phyloP scores from a whole-genome alignment of 768 basidiomycete genomes.

The Sarcomyxa edulis region DNA sequence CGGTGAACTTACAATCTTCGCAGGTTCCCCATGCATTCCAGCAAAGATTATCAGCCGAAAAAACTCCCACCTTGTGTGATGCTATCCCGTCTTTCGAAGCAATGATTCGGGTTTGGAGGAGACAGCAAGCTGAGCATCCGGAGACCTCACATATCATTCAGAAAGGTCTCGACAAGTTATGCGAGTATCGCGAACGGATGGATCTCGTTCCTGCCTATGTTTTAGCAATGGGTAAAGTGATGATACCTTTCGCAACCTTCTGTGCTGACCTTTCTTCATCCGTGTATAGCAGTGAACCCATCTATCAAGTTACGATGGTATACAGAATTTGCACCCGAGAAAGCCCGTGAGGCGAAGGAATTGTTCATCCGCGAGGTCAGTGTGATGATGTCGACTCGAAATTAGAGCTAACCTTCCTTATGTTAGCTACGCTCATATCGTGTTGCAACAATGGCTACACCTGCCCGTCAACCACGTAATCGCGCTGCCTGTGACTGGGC shows the following conservation, averaged over 20 bases:
- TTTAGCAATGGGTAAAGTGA: conserved; percentile 17
- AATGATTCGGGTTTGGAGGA: conserved; percentile 18
- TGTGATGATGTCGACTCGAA: background rate
- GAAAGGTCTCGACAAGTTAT: conserved; percentile 23
- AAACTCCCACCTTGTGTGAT: conserved; percentile 21
- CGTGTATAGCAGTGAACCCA: conserved; percentile 2
- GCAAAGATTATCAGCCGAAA: conserved; percentile 22
- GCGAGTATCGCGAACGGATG: conserved; percentile 14
- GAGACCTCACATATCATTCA: conserved; percentile 14
- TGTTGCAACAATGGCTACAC: too few species aligned
- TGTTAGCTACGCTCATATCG: background rate
- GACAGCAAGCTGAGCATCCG: conserved; percentile 7
- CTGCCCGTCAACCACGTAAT: too few species aligned
- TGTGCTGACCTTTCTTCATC: background rate
- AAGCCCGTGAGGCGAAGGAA: background rate
- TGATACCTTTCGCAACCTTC: background rate
- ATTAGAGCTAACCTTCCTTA: background rate
- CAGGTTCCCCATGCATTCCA: conserved; percentile 28
- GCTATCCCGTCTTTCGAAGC: conserved; percentile 21
- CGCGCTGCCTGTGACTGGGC: conserved; percentile 5
- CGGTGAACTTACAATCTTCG: background rate
- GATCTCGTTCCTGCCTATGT: conserved; percentile 17
- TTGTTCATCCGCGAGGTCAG: background rate
- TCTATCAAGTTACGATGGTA: conserved; percentile 4
- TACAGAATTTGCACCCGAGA: background rate